Evolutionary conservation across 805 yeast genomes (phyloP).

Genomic region (Wickerhamomyces ciferrii): DNA sequence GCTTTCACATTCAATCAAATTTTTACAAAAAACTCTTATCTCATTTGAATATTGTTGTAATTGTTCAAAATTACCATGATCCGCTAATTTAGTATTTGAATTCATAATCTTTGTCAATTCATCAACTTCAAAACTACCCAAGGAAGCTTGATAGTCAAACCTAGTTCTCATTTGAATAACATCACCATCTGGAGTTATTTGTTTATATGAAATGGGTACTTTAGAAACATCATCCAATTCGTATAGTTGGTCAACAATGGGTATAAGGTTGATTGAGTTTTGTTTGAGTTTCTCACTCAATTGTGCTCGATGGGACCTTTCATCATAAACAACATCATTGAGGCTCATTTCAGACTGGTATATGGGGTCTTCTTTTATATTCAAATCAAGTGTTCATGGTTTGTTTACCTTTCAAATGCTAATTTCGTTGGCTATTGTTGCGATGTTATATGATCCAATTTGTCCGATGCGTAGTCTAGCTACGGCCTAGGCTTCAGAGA

Average conservation of each 20-base stretch:
- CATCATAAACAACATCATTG: neutral
- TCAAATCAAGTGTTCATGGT: too few relatives aligned
- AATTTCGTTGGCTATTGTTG: too few relatives aligned
- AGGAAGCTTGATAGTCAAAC: constrained; percentile 19
- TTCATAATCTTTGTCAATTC: constrained; percentile 3
- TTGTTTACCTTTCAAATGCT: too few relatives aligned
- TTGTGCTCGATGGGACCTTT: neutral
- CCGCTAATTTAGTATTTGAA: neutral
- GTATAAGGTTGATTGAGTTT: neutral
- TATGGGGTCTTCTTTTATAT: too few relatives aligned
- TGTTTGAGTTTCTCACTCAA: neutral
- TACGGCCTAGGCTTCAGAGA: too few relatives aligned
- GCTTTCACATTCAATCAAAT: constrained; percentile 26
- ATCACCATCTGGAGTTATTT: constrained; percentile 17
- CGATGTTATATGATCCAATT: too few relatives aligned
- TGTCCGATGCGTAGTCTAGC: too few relatives aligned
- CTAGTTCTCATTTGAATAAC: constrained; percentile 13
- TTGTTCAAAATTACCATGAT: constrained; percentile 6
- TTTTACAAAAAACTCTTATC: constrained; percentile 7
- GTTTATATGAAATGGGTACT: neutral
- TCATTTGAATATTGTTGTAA: constrained; percentile 8
- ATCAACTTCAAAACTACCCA: constrained; percentile 10
- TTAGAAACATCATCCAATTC: neutral
- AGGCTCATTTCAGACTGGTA: neutral
- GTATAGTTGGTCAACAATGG: neutral